Evolutionary conservation across 139 green algal genomes (phyloP).

Genomic region (Coccomyxa sp.): DNA sequence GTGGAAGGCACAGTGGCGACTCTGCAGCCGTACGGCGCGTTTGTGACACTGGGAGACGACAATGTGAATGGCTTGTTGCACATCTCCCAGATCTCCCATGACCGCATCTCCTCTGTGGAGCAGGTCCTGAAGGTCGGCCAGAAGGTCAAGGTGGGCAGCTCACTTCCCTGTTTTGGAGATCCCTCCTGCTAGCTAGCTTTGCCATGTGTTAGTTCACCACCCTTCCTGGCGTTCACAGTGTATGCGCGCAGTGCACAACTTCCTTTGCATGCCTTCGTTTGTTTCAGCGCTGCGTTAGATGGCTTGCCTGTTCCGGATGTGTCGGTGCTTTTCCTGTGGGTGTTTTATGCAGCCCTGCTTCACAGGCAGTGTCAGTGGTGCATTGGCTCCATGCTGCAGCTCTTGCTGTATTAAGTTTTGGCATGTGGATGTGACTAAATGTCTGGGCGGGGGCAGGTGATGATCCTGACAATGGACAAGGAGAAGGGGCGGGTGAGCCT

Average conservation of each 20-base stretch:
- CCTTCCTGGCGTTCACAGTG: background rate
- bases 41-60: constrained; percentile 88
- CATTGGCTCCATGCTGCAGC: too few relatives aligned
- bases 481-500: constrained; percentile 84
- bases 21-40: constrained; percentile 95
- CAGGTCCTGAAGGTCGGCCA: constrained; percentile 85
- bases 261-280: too few relatives aligned
- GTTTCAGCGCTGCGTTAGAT: too few relatives aligned
- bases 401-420: too few relatives aligned
- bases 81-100: constrained; percentile 94
- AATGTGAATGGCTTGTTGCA: constrained; percentile 88
- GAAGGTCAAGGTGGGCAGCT: constrained; percentile 84
- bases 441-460: constrained; percentile 48
- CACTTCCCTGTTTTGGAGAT: background rate
- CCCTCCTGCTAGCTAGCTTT: background rate
- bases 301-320: too few relatives aligned
- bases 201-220: background rate
- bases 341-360: too few relatives aligned
- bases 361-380: too few relatives aligned
- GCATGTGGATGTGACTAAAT: too few relatives aligned
- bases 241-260: too few relatives aligned
- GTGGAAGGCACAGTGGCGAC: constrained; percentile 82
- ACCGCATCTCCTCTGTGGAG: constrained; percentile 86
- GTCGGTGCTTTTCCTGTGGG: too few relatives aligned
- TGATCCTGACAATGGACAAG: constrained; percentile 90